These are phyloP conservation scores for Parastagonospora nodorum DNA, from an alignment of 2,329 filamentous ascomycete genomes.

Conservation along the genomic window DNA sequence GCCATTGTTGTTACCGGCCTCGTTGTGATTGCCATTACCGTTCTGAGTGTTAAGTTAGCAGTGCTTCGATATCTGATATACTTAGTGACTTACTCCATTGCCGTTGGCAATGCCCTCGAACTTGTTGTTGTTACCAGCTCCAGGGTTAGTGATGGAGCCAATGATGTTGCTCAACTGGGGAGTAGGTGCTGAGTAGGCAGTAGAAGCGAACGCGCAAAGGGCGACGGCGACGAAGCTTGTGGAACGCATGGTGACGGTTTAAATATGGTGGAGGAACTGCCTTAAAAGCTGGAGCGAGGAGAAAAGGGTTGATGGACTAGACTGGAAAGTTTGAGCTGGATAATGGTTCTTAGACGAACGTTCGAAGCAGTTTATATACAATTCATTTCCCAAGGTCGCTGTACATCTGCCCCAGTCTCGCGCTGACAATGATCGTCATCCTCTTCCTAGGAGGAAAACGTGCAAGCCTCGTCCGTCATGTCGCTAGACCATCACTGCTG, in stretches of 20 bases:
- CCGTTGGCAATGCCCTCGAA: slow-evolving; percentile 5
- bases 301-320: neutral
- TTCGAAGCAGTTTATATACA: neutral
- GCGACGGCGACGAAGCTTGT: slow-evolving; percentile 16
- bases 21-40: slow-evolving; percentile 4
- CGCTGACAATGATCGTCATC: neutral
- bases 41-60: neutral
- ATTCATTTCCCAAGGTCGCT: neutral
- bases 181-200: slow-evolving; percentile 21
- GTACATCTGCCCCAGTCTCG: neutral
- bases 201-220: slow-evolving; percentile 18
- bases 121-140: slow-evolving; percentile 5
- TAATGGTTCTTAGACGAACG: neutral
- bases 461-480: neutral
- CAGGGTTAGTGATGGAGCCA: slow-evolving; percentile 11
- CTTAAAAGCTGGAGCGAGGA: neutral
- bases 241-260: slow-evolving; percentile 13
- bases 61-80: neutral
- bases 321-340: neutral
- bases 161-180: slow-evolving; percentile 14
- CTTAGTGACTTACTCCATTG: slow-evolving; percentile 3
- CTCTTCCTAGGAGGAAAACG: neutral
- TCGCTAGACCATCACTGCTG: neutral
- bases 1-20: neutral
- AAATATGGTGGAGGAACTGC: neutral